Evolutionary conservation across 148 eudicot genomes (phyloP), one percentile per base, ranked within the genome.

Genomic region (Cornus kousa): DNA sequence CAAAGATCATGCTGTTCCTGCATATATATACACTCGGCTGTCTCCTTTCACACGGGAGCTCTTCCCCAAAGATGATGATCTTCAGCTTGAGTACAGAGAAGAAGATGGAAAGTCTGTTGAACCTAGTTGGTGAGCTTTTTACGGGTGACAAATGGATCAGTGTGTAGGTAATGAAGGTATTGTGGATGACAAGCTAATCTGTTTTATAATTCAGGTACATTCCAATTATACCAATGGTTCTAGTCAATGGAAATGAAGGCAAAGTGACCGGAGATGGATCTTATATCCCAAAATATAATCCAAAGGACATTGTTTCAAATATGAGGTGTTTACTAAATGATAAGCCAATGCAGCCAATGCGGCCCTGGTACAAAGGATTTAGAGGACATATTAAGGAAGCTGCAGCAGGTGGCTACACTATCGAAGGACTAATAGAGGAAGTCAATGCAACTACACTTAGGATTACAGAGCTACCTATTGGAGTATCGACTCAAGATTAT

Each of bases 331-430:
- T 91, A 76, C 62, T 95, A 73, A 87, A 88, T 70, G 89, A 80
- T 79, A 95, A 93, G 74, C 72, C 87, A 7, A 66, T 92, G 87
- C 87, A 78, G 71, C 86, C 93, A 7, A 95, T 95, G 97, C 90
- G 93, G 80, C 99, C 99, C 24, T 95, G 99, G 99, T 95, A 95
- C 80, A 90, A 81, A n/a, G n/a, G n/a, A n/a, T n/a, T n/a, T n/a
- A n/a, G n/a, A n/a, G n/a, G n/a, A n/a, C n/a, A n/a, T n/a, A 91
- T 91, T 57, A 87, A 91, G 85, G 86, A 79, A 82, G 72, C 93
- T 40, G 81, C 87, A 55, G 81, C 88, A 67, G 89, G 87, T 24
- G 86, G 86, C 80, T 95, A 93, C 81, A 90, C 90, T 14, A 89
- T 88, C 14, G 75, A 48, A 79, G 99, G 99, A 68, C 73, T 83